These are phyloP conservation scores for Picea engelmannii DNA, from an alignment of 83 land plant species.

Conservation along the genomic window DNA sequence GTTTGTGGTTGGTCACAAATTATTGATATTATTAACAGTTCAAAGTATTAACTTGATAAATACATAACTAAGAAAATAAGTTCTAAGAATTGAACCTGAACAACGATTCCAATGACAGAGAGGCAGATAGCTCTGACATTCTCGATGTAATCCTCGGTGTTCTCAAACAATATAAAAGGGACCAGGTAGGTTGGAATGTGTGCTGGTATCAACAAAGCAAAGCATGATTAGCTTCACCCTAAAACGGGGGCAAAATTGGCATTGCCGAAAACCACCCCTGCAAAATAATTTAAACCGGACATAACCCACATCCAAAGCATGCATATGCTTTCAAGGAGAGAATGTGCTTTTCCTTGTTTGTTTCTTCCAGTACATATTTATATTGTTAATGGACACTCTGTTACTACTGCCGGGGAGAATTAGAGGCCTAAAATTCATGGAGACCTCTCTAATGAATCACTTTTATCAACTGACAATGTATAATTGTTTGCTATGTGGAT, in stretches of 20 bases:
- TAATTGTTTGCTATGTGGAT: neutral
- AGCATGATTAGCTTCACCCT: neutral
- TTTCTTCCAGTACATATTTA: slow-evolving; percentile 5
- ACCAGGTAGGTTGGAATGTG: slow-evolving; percentile 36
- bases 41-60: neutral
- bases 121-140: slow-evolving; percentile 39
- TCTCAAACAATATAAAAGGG: slow-evolving; percentile 36
- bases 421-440: neutral
- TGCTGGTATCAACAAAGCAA: slow-evolving; percentile 23
- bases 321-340: neutral
- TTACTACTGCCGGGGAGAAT: neutral
- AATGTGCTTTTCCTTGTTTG: neutral
- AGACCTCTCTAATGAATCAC: neutral
- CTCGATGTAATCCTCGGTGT: slow-evolving; percentile 32
- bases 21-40: neutral
- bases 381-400: neutral
- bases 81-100: slow-evolving; percentile 33
- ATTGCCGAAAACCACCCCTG: neutral
- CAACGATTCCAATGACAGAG: slow-evolving; percentile 51
- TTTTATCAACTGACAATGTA: neutral
- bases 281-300: neutral
- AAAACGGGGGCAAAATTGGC: slow-evolving; percentile 1
- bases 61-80: neutral
- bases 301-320: neutral
- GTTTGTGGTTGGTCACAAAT: neutral